Conservation (phyloP, 257 asterid genomes). For the Solanum dulcamara region DNA sequence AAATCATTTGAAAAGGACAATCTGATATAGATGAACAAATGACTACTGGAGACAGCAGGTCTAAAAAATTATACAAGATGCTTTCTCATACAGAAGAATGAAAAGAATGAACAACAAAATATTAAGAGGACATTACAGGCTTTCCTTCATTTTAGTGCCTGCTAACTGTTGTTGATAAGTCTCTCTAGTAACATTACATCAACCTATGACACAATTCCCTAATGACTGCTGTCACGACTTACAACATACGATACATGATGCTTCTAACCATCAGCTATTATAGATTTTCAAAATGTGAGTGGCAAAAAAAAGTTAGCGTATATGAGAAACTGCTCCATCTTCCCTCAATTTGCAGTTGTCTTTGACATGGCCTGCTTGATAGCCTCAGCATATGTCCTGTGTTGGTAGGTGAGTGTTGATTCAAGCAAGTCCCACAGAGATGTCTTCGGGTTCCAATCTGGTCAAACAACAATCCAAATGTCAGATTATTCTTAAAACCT, state of each 20-base stretch:
- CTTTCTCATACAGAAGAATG: neutral
- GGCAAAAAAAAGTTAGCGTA: neutral
- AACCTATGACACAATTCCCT: conserved; percentile 7
- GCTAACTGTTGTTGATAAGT: neutral
- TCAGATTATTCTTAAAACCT: neutral
- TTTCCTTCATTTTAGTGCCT: conserved; percentile 8
- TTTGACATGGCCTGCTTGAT: conserved; percentile 54
- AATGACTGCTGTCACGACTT: conserved; percentile 1
- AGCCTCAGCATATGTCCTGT: conserved; percentile 67
- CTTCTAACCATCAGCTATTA: conserved; percentile 5
- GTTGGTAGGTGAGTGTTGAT: conserved; percentile 68
- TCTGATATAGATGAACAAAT: neutral
- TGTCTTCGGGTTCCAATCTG: conserved; percentile 69
- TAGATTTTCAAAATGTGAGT: neutral
- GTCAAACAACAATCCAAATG: neutral
- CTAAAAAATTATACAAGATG: neutral
- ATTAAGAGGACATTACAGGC: neutral
- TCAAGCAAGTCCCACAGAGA: conserved; percentile 66
- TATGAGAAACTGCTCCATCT: neutral
- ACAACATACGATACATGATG: conserved; percentile 1
- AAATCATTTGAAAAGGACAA: neutral
- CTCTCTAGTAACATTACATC: conserved; percentile 1
- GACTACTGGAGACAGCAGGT: neutral
- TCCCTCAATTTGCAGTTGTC: conserved; percentile 35
- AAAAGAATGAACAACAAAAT: neutral